A percentile compares a stretch with the other conserved stretches of the same genome.
These are phyloP conservation scores for Noccaea caerulescens DNA, from an alignment of 345 rosid genomes.

Conservation along the genomic window DNA sequence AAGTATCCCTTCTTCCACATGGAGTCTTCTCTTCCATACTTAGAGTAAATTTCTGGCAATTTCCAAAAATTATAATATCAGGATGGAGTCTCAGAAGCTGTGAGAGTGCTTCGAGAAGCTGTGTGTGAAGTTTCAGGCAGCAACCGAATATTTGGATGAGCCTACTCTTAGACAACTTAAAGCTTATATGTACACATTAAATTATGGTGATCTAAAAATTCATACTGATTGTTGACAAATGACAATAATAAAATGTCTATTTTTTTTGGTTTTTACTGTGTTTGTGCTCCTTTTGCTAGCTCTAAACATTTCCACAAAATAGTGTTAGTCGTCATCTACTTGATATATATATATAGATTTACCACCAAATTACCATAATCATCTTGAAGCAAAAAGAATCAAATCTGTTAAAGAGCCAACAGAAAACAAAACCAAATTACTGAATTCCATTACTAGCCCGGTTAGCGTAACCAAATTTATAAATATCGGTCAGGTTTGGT, in stretches of 20 bases:
- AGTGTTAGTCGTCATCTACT: background rate
- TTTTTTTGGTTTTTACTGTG: background rate
- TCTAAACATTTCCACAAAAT: background rate
- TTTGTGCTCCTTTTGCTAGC: background rate
- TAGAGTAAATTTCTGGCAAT: conserved; percentile 17
- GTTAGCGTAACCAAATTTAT: background rate
- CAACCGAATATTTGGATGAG: conserved; percentile 15
- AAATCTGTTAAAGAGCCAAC: background rate
- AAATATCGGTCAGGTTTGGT: conserved; percentile 7
- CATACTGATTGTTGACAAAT: conserved; percentile 1
- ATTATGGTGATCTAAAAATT: conserved; percentile 9
- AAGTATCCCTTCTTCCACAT: background rate
- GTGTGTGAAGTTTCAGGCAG: conserved; percentile 38
- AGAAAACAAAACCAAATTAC: background rate
- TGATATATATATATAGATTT: background rate
- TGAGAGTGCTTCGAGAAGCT: conserved; percentile 66
- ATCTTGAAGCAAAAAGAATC: background rate
- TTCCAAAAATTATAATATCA: conserved; percentile 34
- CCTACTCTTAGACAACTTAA: conserved; percentile 7
- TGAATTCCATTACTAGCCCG: background rate
- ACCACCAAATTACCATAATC: background rate
- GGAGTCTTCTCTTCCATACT: background rate
- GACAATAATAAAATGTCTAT: background rate
- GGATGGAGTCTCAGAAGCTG: conserved; percentile 89
- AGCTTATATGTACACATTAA: conserved; percentile 2